Base-by-base conservation (phyloP, 1,139 yeast genomes). In the Suhomyces anneliseae region DNA sequence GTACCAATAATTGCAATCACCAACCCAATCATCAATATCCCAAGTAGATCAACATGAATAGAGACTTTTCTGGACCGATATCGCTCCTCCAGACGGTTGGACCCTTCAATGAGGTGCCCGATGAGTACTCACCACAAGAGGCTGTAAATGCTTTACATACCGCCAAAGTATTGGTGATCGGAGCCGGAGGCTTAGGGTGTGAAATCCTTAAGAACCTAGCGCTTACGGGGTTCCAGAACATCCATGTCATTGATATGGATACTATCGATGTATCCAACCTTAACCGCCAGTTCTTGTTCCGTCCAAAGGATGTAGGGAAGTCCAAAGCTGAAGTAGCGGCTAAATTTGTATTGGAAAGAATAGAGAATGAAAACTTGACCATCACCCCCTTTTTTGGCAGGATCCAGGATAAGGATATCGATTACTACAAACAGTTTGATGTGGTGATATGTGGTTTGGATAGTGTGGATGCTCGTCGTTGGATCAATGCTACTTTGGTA, bases 181-280 rank as follows among this genome's bases (percentile, higher is more conserved):
- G 99, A 0, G 97, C 98, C 1, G 98, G 98, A 1, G 99, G 99
- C 0, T 71, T 93, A 9, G 99, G 99, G 0, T 93, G 98, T 69
- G 98, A 93, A 66, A 83, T 93, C 34, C 69, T 93, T 44, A 92
- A 92, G 69, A 83, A 90, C 65, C 71, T 93, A 43, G 93, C 95
- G 0, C 71, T 88, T 46, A 75, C 85, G 3, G 96, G 96, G 4
- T 87, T 92, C 59, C 73, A 72, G 44, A 73, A 85, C 49, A 83
- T 93, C 37, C 87, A 88, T 57, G 84, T 93, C 14, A 88, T 93
- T 37, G 99, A 93, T 62, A 88, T 92, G 96, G 98, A 93, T 65
- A 90, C 95, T 2, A 90, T 93, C 49, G 98, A 93, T 60, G 68
- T 93, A 24, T 86, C 96, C 24, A 93, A 93, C 59, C 73, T 93